phyloP scores from a whole-genome alignment of 2,329 filamentous ascomycete genomes.

The Bimuria novae-zelandiae region DNA sequence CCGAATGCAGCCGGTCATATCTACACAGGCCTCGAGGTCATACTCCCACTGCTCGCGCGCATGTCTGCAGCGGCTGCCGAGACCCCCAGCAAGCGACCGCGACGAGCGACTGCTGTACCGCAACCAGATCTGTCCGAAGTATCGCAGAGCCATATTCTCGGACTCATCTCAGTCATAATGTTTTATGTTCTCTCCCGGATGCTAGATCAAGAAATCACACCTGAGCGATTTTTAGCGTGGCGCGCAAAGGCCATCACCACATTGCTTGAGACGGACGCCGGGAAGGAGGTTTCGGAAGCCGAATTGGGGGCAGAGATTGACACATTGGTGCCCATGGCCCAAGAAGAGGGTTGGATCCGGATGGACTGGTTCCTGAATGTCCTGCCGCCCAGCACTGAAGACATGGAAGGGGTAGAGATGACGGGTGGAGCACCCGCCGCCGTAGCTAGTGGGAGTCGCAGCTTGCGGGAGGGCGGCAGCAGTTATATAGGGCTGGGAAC shows the following conservation, averaged over 20 bases:
- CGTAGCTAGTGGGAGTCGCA: conserved; percentile 44
- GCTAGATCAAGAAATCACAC: conserved; percentile 34
- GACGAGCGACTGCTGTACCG: conserved; percentile 34
- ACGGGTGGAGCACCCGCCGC: conserved; percentile 27
- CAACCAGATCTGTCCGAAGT: conserved; percentile 16
- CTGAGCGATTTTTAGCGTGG: conserved; percentile 39
- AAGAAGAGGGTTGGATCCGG: conserved; percentile 53
- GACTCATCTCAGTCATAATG: conserved; percentile 64
- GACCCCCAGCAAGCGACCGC: conserved; percentile 55
- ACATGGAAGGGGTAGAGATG: conserved; percentile 34
- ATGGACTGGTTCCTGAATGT: conserved; percentile 63
- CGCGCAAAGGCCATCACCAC: conserved; percentile 56
- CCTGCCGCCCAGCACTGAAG: conserved; percentile 32
- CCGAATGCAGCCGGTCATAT: conserved; percentile 71
- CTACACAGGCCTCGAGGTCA: conserved; percentile 70
- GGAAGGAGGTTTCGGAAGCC: conserved; percentile 52
- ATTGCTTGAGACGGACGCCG: conserved; percentile 54
- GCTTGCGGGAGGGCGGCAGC: conserved; percentile 51
- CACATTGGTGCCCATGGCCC: conserved; percentile 37
- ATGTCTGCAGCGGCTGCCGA: conserved; percentile 38
- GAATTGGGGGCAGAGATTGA: conserved; percentile 47
- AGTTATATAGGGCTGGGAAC: conserved; percentile 57
- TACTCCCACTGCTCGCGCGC: conserved; percentile 46
- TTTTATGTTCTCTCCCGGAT: conserved; percentile 62
- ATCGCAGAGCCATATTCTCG: conserved; percentile 30